These are phyloP conservation scores for Suzukiozyma palmioleophila DNA, from an alignment of 1,139 yeast species.

Conservation along the genomic window DNA sequence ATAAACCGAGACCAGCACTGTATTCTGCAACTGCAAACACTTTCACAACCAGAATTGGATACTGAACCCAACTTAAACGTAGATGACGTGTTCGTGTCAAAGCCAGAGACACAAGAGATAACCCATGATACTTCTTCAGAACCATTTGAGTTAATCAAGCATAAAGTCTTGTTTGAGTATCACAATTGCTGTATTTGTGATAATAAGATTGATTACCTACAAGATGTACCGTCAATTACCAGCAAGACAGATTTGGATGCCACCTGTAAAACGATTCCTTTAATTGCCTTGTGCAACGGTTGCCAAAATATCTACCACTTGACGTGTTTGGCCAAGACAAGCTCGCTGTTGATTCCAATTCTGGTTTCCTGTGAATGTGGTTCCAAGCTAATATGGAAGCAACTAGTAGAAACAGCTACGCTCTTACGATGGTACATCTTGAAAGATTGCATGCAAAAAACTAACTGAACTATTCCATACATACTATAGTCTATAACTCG, in stretches of 20 bases:
- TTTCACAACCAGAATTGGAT: too few species aligned
- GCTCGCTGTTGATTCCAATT: constrained; percentile 29
- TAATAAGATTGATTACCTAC: constrained; percentile 24
- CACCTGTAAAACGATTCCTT: constrained; percentile 10
- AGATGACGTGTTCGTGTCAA: too few species aligned
- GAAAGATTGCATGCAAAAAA: constrained; percentile 6
- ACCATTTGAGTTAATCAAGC: constrained; percentile 14
- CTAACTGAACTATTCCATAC: neutral
- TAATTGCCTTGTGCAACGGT: constrained; percentile 34
- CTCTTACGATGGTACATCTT: constrained; percentile 18
- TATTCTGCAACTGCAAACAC: too few species aligned
- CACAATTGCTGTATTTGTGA: constrained; percentile 26
- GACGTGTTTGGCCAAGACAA: constrained; percentile 33
- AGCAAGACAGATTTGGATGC: constrained; percentile 5
- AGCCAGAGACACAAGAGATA: neutral
- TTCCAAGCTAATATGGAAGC: constrained; percentile 35
- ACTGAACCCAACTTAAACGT: too few species aligned
- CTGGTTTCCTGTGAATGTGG: constrained; percentile 40
- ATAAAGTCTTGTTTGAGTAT: constrained; percentile 17
- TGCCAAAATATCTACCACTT: constrained; percentile 41
- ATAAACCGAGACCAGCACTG: too few species aligned
- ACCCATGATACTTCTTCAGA: neutral
- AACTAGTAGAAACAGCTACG: constrained; percentile 33
- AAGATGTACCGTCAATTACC: constrained; percentile 9
- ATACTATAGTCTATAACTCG: constrained; percentile 17